phyloP scores from a whole-genome alignment of 805 yeast species.

The Soucietia sequanensis region DNA sequence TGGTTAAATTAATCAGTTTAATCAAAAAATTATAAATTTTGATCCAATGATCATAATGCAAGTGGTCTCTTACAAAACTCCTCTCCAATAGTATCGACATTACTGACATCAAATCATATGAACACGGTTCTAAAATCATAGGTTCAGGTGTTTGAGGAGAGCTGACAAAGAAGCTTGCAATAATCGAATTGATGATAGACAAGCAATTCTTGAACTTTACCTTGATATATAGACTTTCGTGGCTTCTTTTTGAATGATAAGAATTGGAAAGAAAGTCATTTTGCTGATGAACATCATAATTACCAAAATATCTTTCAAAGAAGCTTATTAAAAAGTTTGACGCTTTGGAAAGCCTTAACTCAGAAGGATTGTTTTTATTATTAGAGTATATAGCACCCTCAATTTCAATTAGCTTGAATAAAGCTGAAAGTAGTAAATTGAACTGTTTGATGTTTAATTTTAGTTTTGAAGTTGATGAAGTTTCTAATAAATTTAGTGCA shows the following conservation, averaged over 20 bases:
- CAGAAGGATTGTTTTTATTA: constrained; percentile 22
- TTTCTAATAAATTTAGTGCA: constrained; percentile 35
- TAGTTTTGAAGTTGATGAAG: constrained; percentile 16
- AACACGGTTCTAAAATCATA: constrained; percentile 20
- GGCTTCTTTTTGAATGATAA: no score
- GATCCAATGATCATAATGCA: constrained; percentile 27
- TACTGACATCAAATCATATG: constrained; percentile 23
- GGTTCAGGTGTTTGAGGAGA: constrained; percentile 3
- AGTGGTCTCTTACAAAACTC: constrained; percentile 30
- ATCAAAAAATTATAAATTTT: constrained; percentile 21
- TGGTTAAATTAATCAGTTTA: constrained; percentile 12
- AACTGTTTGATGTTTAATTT: constrained; percentile 19
- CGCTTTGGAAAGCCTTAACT: constrained; percentile 27
- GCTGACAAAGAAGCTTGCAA: constrained; percentile 15
- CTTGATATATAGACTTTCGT: no score
- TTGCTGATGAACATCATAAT: background rate
- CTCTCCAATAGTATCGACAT: constrained; percentile 18
- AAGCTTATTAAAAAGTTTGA: constrained; percentile 30
- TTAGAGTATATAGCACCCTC: constrained; percentile 34
- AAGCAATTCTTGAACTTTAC: constrained; percentile 22
- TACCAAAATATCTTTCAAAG: constrained; percentile 11
- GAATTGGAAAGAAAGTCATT: no score
- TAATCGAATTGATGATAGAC: constrained; percentile 15
- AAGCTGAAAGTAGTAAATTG: constrained; percentile 19
- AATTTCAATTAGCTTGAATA: constrained; percentile 25